Evolutionary conservation across 805 yeast genomes (phyloP), one percentile per base, ranked within the genome.

Genomic region (Saccharomycopsis lassenensis): DNA sequence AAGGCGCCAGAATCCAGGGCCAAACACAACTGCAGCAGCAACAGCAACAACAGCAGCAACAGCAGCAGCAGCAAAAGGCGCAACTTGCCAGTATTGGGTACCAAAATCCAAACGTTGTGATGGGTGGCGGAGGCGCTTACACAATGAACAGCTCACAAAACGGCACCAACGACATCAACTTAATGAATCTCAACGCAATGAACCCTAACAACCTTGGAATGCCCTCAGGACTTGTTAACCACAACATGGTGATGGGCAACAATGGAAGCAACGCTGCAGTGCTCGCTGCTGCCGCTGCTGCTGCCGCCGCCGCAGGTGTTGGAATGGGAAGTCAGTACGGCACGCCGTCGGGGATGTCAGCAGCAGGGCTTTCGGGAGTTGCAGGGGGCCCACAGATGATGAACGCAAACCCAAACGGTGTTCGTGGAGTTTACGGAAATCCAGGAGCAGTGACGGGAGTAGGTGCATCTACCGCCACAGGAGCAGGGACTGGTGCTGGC

Each of bases 261-360:
- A n/a, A n/a, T n/a, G n/a, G n/a, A n/a, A n/a, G n/a, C n/a, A n/a
- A n/a, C n/a, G 32, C 17, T 18, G 28, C 33, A 7, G 16, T 21
- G 7, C 32, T n/a, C n/a, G n/a, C 11, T 6, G 16, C 19, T 26
- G 25, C 30, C 17, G 18, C 17, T 11, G 34, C 30, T n/a, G 22
- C 7, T 11, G 33, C 12, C n/a, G 17, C 41, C 12, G 33, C 31
- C 4, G 33, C 33, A n/a, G 33, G 20, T 7, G 7, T 33, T 6
- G 18, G 21, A 20, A n/a, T 10, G 7, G 27, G 16, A 5, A 33
- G 11, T 25, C 24, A 30, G 14, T 29, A 36, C 35, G 14, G 24
- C 22, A 12, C 33, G 16, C 18, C 48, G 44, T 26, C 55, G 48
- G 37, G 52, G 46, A 39, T 50, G 41, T 20, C 48, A 39, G 24